Conservation (phyloP, 2,329 filamentous ascomycete genomes). For the Talaromyces sp. region DNA sequence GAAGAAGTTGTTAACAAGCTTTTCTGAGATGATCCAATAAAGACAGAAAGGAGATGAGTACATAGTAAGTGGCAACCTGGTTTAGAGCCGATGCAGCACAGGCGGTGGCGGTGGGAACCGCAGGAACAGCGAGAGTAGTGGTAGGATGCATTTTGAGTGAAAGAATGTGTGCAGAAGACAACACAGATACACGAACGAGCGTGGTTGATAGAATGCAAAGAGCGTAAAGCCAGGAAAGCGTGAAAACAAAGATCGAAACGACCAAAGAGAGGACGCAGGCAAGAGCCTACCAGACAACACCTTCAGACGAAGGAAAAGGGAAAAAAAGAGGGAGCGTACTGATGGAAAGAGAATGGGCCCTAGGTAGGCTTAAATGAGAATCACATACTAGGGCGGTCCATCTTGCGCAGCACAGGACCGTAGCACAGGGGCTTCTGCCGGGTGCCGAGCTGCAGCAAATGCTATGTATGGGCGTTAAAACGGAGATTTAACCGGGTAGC, state of each 20-base stretch:
- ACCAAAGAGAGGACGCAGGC: constrained; percentile 54
- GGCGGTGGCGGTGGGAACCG: not conserved
- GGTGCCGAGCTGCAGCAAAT: not conserved
- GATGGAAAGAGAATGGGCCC: not conserved
- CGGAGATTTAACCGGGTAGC: not conserved
- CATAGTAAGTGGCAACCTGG: constrained; percentile 10
- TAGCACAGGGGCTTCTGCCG: not conserved
- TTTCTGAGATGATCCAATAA: not conserved
- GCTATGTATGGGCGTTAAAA: not conserved
- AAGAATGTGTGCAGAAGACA: constrained; percentile 13
- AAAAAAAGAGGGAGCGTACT: not conserved
- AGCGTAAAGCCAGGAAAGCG: constrained; percentile 32
- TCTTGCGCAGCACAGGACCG: not conserved
- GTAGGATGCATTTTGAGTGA: not conserved
- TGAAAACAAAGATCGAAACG: constrained; percentile 25
- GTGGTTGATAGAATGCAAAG: constrained; percentile 21
- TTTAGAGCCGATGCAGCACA: constrained; percentile 2
- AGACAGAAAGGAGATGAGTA: not conserved
- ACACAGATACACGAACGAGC: constrained; percentile 14
- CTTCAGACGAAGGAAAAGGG: not conserved
- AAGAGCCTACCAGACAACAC: constrained; percentile 15
- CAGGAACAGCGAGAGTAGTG: not conserved
- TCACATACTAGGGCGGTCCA: not conserved
- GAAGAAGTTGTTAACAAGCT: constrained; percentile 11
- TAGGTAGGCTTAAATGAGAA: not conserved